Base-by-base conservation (phyloP, 495 filamentous ascomycete species). In the Penicillium macrosclerotiorum region DNA sequence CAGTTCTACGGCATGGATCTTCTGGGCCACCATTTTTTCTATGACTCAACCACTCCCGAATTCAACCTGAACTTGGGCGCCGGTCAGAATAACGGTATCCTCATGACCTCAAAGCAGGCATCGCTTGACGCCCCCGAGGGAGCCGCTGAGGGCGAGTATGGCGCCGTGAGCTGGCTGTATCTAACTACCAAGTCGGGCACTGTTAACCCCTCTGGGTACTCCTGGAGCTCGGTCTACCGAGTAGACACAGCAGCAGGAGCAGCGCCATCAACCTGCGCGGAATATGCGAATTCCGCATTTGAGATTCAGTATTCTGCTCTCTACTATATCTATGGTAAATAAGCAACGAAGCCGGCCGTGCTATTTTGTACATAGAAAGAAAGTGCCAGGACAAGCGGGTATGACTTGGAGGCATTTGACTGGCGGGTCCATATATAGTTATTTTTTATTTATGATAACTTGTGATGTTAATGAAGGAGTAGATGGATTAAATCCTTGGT, bases 161-260 rank as follows among this genome's bases (percentile, higher is more conserved):
- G 81, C 1, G 85, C 89, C 11, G 90, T 96, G 8, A 19, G 62
- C 1, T 71, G 69, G 67, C 63, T 76, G 3, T 73, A 73, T 33
- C 64, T 89, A 3, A 56, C 65, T 7, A 64, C 81, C 2, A 67
- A 62, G 4, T 51, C 57, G 20, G 80, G 77, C 23, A 78, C 82
- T 9, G 82, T 80, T 0, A n/a, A n/a, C n/a, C n/a, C n/a, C n/a
- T n/a, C n/a, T n/a, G 79, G 77, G 1, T 60, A 71, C 12, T 80
- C 86, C 49, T 81, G 84, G 66, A 78, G 88, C 56, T n/a, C n/a
- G n/a, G 83, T 92, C 6, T 96, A 93, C 59, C 76, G 93, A n/a
- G 69, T 96, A 12, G 75, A 89, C 57, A 98, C 93, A 1, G 89
- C 83, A 2, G 89, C 89, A 8, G 93, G 93, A 13, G 75, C 71